Base-by-base conservation (phyloP, 495 filamentous ascomycete species). In the Trichoderma parareesei region DNA sequence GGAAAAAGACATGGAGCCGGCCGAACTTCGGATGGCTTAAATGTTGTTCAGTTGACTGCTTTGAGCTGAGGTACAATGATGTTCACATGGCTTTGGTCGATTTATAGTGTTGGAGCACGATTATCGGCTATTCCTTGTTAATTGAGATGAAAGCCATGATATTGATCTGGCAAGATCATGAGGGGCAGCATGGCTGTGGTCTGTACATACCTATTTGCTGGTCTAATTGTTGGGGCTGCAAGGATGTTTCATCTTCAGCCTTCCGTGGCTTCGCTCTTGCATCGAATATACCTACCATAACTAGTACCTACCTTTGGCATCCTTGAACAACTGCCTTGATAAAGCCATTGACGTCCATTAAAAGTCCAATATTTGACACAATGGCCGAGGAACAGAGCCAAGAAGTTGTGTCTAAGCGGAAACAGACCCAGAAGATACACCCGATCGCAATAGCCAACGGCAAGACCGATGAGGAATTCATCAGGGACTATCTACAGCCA, bases 391-490 rank as follows among this genome's bases (percentile, higher is more conserved):
- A 37, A 13, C 1, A 62, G n/a, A 18, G 13, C 3, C 10, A 1
- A 2, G 18, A 13, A 38, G 0, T 4, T 10, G 20, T 5, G 37
- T 8, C 14, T 2, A 35, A 57, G 8, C 20, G 4, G 3, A 37
- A 27, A 10, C 13, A 57, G 37, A 37, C 33, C 37, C 27, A 37
- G 4, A 37, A 57, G 2, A 37, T n/a, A 6, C 35, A 27, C 14
- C 53, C 71, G 3, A 75, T 84, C 13, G 78, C 80, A 0, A 44
- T 65, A 38, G 80, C 73, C 14, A 81, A 82, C 59, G 60, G 62
- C 11, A 82, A 81, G 66, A 74, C 70, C 1, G 76, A 83, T 57
- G 69, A 76, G 0, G 62, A 74, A 6, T 84, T 84, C 62, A 71
- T 80, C 49, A 68, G 69, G 33, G 73, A 79, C 1, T 78, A 82